phyloP scores from a whole-genome alignment of 2,329 filamentous ascomycete genomes.

The Colletotrichum sp. region DNA sequence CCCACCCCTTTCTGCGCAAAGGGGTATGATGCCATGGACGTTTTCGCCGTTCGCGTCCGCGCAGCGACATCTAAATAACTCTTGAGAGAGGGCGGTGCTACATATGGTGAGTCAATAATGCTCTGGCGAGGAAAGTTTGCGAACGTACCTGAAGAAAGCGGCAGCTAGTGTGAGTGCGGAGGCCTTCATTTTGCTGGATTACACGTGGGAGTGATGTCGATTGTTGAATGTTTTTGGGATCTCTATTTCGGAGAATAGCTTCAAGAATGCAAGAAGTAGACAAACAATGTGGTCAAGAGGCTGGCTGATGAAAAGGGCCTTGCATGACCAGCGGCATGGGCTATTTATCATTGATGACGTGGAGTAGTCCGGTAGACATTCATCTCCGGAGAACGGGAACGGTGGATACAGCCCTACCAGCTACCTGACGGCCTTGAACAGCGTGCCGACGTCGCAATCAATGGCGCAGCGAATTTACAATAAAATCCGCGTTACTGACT shows the following conservation, averaged over 20 bases:
- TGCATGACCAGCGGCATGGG: fast-evolving
- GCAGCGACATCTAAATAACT: background rate
- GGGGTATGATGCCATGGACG: too few species aligned
- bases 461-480: background rate
- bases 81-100: background rate
- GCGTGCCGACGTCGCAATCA: background rate
- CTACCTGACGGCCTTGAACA: background rate
- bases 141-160: background rate
- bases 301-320: fast-evolving
- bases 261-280: background rate
- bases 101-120: background rate
- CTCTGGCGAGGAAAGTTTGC: fast-evolving
- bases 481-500: background rate
- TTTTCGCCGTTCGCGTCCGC: background rate
- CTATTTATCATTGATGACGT: background rate
- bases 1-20: background rate
- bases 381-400: background rate
- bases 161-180: background rate
- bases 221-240: background rate
- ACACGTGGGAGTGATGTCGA: fast-evolving
- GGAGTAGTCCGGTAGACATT: background rate
- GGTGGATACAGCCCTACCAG: background rate
- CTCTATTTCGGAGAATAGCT: fast-evolving
- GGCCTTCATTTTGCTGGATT: background rate
- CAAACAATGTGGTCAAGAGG: fast-evolving